phyloP scores from a whole-genome alignment of 192 early-diverging fungal genomes.

The Dimargaris xerosporica region DNA sequence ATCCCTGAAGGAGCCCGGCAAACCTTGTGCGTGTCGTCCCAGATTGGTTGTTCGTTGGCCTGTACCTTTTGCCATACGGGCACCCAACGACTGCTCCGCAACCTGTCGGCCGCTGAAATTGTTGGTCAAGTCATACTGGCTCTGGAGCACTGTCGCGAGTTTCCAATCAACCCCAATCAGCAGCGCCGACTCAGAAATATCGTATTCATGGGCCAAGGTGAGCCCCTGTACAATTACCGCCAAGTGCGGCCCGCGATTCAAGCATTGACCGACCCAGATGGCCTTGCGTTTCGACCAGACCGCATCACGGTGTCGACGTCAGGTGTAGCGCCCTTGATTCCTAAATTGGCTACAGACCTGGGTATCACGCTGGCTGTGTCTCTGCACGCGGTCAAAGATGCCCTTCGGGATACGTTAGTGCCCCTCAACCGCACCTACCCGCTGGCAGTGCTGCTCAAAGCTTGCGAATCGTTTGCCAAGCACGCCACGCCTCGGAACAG shows the following conservation, averaged over 20 bases:
- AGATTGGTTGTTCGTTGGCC: conserved; percentile 72
- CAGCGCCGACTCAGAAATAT: conserved; percentile 56
- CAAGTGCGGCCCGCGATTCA: conserved; percentile 41
- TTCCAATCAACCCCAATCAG: conserved; percentile 26
- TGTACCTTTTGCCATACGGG: conserved; percentile 88
- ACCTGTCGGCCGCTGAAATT: conserved; percentile 56
- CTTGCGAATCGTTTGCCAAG: conserved; percentile 45
- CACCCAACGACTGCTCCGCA: conserved; percentile 65
- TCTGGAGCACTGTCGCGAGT: conserved; percentile 37
- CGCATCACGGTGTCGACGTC: conserved; percentile 74
- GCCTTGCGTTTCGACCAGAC: conserved; percentile 47
- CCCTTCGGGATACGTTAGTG: conserved; percentile 58
- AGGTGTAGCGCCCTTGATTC: conserved; percentile 70
- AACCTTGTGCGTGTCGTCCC: conserved; percentile 67
- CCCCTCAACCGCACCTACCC: conserved; percentile 79
- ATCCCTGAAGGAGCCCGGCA: conserved; percentile 51
- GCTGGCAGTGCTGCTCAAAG: conserved; percentile 46
- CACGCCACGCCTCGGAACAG: conserved; percentile 33
- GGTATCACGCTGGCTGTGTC: conserved; percentile 63
- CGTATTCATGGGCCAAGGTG: conserved; percentile 89
- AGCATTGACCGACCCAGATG: conserved; percentile 38
- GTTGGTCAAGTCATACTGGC: conserved; percentile 53
- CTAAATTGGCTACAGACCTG: conserved; percentile 52
- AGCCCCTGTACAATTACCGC: conserved; percentile 74
- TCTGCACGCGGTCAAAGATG: conserved; percentile 69